These are phyloP conservation scores for Boletus mariae DNA, from an alignment of 1,284 basidiomycete genomes.

Conservation along the genomic window DNA sequence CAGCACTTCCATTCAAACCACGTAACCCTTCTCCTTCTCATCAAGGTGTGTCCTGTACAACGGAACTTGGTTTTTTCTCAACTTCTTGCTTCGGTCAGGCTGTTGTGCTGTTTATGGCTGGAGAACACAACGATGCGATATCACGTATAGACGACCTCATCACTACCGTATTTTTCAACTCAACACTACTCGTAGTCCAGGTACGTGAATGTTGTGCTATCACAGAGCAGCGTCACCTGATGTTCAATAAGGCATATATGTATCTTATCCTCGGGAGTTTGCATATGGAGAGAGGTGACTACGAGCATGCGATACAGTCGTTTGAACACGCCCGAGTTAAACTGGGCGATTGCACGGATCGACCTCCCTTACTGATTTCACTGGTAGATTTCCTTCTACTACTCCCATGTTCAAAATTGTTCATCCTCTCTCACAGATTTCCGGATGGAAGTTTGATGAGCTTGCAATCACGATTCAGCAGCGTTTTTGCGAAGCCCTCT, in stretches of 20 bases:
- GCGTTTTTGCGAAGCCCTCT: neutral
- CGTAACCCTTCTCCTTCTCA: slow-evolving; percentile 3
- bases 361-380: neutral
- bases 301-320: neutral
- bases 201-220: neutral
- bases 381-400: neutral
- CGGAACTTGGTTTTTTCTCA: too few species aligned
- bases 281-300: neutral
- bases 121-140: slow-evolving; percentile 1
- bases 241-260: neutral
- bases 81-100: neutral
- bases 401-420: rapidly evolving
- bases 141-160: slow-evolving; percentile 4
- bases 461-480: neutral
- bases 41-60: neutral
- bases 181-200: neutral
- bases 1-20: neutral
- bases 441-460: slow-evolving; percentile 6
- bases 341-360: neutral
- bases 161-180: neutral
- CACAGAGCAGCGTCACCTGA: neutral
- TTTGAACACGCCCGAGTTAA: neutral
- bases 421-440: neutral
- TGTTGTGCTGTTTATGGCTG: slow-evolving; percentile 1
- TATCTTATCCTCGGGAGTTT: neutral